Evolutionary conservation across 352 stramenopile genomes (phyloP), one percentile per base, ranked within the genome.

Genomic region (Elongisporangium anandrum): DNA sequence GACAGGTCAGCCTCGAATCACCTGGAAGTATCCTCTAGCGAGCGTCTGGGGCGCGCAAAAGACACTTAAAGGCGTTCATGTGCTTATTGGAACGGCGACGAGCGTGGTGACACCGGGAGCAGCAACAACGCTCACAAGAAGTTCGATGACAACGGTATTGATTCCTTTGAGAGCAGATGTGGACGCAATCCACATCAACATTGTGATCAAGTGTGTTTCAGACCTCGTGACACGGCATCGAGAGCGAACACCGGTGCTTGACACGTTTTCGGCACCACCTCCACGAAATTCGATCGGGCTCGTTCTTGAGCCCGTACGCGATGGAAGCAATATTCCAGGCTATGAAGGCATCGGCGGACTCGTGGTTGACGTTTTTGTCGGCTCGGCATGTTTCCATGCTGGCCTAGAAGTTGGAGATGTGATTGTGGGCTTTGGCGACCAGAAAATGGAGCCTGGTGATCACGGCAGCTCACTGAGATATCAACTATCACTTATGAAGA

Each of bases 401-500:
- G 76, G 76, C 1, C 59, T 86, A 2, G 62, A 83, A 52, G 73
- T 83, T 1, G 73, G 73, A 17, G 76, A 86, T 53, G 50, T 86
- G 20, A 71, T 86, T 21, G 69, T 86, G 3, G 76, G 76, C 24
- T 86, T 83, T 55, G 69, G 66, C 8, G 65, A 69, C 39, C 70
- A 81, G 47, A 75, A 70, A 50, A 64, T 86, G 17, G 73, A 83
- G 55, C 53, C 62, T 0, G 76, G 73, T 0, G 76, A 86, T 48
- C 75, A 85, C 53, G 75, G 75, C 29, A 85, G 73, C 49, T 65
- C 65, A 15, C 58, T 86, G 23, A 68, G 76, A n/a, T 75, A 66
- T n/a, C 71, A 80, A 29, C 63, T 86, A 29, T 86, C 76, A 26
- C 67, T 75, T 47, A 86, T 86, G 76, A 64, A 70, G 59, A 80